phyloP scores from a whole-genome alignment of 169 alveolate genomes.

The Babesia bigemina region DNA sequence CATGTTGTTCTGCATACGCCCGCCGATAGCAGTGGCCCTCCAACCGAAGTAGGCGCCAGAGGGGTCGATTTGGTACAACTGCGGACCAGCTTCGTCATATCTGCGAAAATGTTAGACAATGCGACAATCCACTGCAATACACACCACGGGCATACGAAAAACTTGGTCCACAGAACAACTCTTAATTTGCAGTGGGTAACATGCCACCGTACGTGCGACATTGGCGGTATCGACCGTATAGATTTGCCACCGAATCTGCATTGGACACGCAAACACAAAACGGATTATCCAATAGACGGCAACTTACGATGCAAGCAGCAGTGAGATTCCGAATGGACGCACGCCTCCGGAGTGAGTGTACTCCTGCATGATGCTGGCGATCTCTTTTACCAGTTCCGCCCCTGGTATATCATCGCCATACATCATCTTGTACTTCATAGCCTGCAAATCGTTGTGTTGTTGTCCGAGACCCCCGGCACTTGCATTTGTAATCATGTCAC shows the following conservation, averaged over 20 bases:
- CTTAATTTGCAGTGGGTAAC: not conserved
- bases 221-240: not conserved
- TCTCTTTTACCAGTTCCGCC: conserved; percentile 90
- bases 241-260: not conserved
- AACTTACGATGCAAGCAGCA: conserved; percentile 89
- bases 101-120: conserved; percentile 47
- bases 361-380: conserved; percentile 96
- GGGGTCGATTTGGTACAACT: conserved; percentile 95
- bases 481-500: not conserved
- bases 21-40: conserved; percentile 99
- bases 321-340: conserved; percentile 98
- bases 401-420: conserved; percentile 95
- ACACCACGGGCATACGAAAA: conserved; percentile 75
- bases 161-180: not conserved
- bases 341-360: conserved; percentile 99
- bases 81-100: conserved; percentile 87
- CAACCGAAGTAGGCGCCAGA: conserved; percentile 97
- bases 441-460: conserved; percentile 44
- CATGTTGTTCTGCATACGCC: conserved; percentile 93
- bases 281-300: not conserved
- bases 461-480: too few relatives aligned
- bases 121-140: conserved; percentile 27
- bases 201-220: not conserved
- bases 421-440: conserved; percentile 85
- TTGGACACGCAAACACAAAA: not conserved